Evolutionary conservation across 2,329 filamentous ascomycete genomes (phyloP).

Genomic region (Fusarium austroafricanum): DNA sequence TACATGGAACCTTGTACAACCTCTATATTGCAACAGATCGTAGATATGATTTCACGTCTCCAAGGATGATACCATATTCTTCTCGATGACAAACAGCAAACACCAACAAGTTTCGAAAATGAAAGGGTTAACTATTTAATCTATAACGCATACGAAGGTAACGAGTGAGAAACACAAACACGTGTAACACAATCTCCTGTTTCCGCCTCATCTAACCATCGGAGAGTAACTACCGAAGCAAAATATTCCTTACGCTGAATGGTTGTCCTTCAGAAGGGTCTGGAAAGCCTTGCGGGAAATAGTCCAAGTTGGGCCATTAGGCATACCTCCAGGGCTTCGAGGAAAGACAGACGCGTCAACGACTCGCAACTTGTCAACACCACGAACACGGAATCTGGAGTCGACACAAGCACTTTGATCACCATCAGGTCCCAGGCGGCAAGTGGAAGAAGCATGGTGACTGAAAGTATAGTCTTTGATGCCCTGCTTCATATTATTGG

Average conservation of each 20-base stretch:
- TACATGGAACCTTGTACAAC: too few relatives aligned
- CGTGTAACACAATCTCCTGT: too few relatives aligned
- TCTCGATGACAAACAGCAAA: too few relatives aligned
- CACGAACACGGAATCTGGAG: neutral
- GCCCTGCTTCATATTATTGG: neutral
- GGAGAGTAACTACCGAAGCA: too few relatives aligned
- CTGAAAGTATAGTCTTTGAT: slow-evolving; percentile 2
- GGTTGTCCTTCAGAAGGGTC: neutral
- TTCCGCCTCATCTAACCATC: too few relatives aligned
- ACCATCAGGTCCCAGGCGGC: neutral
- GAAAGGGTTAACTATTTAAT: too few relatives aligned
- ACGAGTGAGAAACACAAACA: too few relatives aligned
- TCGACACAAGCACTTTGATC: neutral
- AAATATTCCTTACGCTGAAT: neutral
- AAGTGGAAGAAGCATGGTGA: neutral
- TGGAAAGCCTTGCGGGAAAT: slow-evolving; percentile 18
- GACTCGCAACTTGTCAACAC: slow-evolving; percentile 4
- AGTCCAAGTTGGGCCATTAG: slow-evolving; percentile 7
- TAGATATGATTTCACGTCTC: too few relatives aligned
- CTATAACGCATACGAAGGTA: too few relatives aligned
- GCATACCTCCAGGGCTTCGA: slow-evolving; percentile 7
- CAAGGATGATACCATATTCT: too few relatives aligned
- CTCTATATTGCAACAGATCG: too few relatives aligned
- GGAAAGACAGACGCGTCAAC: slow-evolving; percentile 14
- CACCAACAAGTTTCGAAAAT: too few relatives aligned